Percentiles rank a stretch among this genome's conserved stretches.
Conservation (phyloP, 1,284 basidiomycete genomes). For the Filobasidium uniguttulatum region DNA sequence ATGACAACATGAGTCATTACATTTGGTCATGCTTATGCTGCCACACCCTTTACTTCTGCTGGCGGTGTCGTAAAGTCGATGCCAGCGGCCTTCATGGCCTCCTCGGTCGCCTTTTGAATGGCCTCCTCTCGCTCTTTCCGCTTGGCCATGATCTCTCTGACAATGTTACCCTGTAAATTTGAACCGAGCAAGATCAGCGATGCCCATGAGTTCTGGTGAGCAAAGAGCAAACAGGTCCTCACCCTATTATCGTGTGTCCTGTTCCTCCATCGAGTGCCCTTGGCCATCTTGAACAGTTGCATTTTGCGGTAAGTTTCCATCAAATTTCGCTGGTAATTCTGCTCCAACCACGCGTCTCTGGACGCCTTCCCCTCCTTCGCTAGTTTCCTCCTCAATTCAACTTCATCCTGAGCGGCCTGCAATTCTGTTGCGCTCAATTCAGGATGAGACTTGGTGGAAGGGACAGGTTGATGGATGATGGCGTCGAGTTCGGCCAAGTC, state of each 20-base stretch:
- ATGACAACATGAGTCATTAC: too few species aligned
- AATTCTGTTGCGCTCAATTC: slow-evolving; percentile 36
- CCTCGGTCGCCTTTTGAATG: too few species aligned
- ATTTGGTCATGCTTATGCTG: too few species aligned
- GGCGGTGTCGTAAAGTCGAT: too few species aligned
- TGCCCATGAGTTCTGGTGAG: too few species aligned
- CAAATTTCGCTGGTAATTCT: slow-evolving; percentile 14
- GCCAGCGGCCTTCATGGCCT: too few species aligned
- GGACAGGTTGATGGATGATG: slow-evolving; percentile 15
- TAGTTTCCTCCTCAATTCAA: slow-evolving; percentile 47
- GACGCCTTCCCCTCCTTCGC: slow-evolving; percentile 45
- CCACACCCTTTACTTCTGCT: too few species aligned
- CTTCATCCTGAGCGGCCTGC: slow-evolving; percentile 45
- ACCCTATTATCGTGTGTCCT: slow-evolving; percentile 29
- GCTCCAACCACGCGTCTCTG: slow-evolving; percentile 21
- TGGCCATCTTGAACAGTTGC: slow-evolving; percentile 27
- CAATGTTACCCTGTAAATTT: slow-evolving; percentile 25
- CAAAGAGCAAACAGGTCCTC: slow-evolving; percentile 15
- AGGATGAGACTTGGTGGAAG: not conserved
- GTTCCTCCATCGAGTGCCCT: slow-evolving; percentile 30
- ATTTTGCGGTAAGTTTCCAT: slow-evolving; percentile 17
- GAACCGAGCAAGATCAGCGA: not conserved
- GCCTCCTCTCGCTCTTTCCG: slow-evolving; percentile 46
- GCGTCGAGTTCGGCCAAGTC: slow-evolving; percentile 57
- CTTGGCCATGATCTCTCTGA: slow-evolving; percentile 31